Base-by-base conservation (phyloP, 805 yeast genomes). In the Debaryomyces hansenii region DNA sequence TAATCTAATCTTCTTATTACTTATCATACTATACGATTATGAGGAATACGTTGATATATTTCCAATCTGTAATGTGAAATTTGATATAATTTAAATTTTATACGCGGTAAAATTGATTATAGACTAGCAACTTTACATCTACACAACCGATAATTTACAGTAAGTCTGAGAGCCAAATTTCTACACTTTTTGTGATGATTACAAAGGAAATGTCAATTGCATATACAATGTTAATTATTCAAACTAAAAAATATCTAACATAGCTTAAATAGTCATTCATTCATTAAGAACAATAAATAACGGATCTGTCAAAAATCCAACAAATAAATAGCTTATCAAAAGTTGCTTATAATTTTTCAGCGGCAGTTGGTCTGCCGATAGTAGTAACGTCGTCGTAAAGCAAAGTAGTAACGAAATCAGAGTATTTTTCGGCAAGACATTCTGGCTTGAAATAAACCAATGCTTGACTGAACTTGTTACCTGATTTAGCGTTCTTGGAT, bases 321-420 rank as follows among this genome's bases (percentile, higher is more conserved):
- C 16, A 31, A 31, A 31, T 31, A 31, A 31, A 31, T 31, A 31
- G 16, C 16, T 31, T 31, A 31, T 8, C 34, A 31, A n/a, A 14
- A 31, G 34, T n/a, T n/a, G 35, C 53, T 53, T 63, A 72, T 59
- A 72, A 73, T 56, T 68, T 72, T 51, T 70, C 75, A 38, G 72
- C 76, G 41, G 63, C 45, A 45, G 57, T 50, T 18, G 77, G 66
- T 66, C 78, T 71, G 49, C 77, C 75, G 45, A 71, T 57, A 41
- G 87, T 81, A 40, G 84, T 78, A 47, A 84, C 78, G 47, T 87
- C 87, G 56, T 86, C 90, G 64, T 87, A 87, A 60, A 87, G 75
- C 66, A 86, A 74, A 31, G 85, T 83, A 40, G 95, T 87, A 58
- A 87, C 79, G 67, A 87, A 87, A 60, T 87, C 91, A 48, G 86